Evolutionary conservation across 352 stramenopile genomes (phyloP), one percentile per base, ranked within the genome.

Genomic region (Phytophthora boehmeriae): DNA sequence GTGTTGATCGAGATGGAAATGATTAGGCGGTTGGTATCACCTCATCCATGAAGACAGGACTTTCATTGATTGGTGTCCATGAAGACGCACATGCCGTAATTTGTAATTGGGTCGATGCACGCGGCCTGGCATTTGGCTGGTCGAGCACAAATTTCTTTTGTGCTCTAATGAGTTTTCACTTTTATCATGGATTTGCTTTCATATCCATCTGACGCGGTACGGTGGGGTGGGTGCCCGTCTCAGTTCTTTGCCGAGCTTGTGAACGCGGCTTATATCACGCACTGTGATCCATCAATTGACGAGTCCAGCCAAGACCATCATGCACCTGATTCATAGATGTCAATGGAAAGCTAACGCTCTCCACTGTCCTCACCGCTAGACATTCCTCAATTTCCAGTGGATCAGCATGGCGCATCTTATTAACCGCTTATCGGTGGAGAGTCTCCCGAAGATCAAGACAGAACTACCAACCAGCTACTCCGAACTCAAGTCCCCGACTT

Each of bases 391-490:
- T 55, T 55, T 27, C 23, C 45, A 5, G n/a, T 16, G 14, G 38
- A 0, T 22, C 28, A 3, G 5, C 25, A 65, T 69, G 61, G 54
- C 23, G 32, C 61, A 56, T 43, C 41, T 56, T 23, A 59, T 14
- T 32, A 54, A 68, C 60, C 60, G 60, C 28, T 19, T 58, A n/a
- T 68, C 61, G n/a, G 9, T 69, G 34, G 61, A 69, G 20, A 69
- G 61, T 27, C 34, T 64, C 10, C 41, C 54, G 34, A 63, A 64
- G 20, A 48, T 51, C 8, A 47, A 32, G 49, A 1, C 54, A 17
- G 45, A 59, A 5, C 42, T 51, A 16, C 59, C 4, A 27, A 62
- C n/a, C 51, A 63, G 61, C 19, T 70, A 70, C 52, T 49, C 49
- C 27, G 62, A 70, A 35, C 47, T 70, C 55, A 66, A 70, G 48